Conservation (phyloP, 768 basidiomycete genomes). For the Rickenella mellea region DNA sequence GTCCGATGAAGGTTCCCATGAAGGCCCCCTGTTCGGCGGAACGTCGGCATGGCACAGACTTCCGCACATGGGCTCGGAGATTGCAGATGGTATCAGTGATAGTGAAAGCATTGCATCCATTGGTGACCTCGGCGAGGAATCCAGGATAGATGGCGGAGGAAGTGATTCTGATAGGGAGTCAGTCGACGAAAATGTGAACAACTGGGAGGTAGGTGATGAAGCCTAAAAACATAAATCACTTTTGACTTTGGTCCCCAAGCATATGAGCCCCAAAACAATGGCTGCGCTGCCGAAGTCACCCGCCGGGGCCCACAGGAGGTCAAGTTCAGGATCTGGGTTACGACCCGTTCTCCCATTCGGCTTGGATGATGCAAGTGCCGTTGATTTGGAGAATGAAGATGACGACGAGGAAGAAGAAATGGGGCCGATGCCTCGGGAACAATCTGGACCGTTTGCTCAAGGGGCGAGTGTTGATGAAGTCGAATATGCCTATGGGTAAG, state of each 20-base stretch:
- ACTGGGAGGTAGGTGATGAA: slow-evolving; percentile 76
- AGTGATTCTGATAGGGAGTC: slow-evolving; percentile 42
- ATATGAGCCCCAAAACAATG: slow-evolving; percentile 95
- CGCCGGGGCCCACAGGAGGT: slow-evolving; percentile 61
- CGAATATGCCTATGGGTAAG: slow-evolving; percentile 80
- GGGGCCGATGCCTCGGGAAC: slow-evolving; percentile 69
- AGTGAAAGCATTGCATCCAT: slow-evolving; percentile 89
- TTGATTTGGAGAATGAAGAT: slow-evolving; percentile 48
- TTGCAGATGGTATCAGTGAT: slow-evolving; percentile 86
- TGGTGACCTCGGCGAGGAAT: slow-evolving; percentile 77
- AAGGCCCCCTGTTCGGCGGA: slow-evolving; percentile 27
- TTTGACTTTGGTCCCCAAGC: slow-evolving; percentile 35
- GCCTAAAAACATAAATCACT: neutral
- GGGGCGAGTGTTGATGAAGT: slow-evolving; percentile 86
- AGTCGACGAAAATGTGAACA: slow-evolving; percentile 76
- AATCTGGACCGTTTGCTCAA: slow-evolving; percentile 62
- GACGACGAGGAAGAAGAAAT: slow-evolving; percentile 66
- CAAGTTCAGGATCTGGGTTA: slow-evolving; percentile 76
- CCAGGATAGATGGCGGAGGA: slow-evolving; percentile 50
- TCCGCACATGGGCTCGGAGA: slow-evolving; percentile 68
- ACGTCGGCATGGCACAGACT: slow-evolving; percentile 76
- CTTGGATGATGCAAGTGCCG: slow-evolving; percentile 65
- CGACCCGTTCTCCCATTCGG: slow-evolving; percentile 75
- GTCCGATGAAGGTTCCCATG: slow-evolving; percentile 43
- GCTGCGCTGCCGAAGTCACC: slow-evolving; percentile 89